These are phyloP conservation scores for Yamadazyma nakazawae DNA, from an alignment of 805 yeast genomes.

Conservation along the genomic window DNA sequence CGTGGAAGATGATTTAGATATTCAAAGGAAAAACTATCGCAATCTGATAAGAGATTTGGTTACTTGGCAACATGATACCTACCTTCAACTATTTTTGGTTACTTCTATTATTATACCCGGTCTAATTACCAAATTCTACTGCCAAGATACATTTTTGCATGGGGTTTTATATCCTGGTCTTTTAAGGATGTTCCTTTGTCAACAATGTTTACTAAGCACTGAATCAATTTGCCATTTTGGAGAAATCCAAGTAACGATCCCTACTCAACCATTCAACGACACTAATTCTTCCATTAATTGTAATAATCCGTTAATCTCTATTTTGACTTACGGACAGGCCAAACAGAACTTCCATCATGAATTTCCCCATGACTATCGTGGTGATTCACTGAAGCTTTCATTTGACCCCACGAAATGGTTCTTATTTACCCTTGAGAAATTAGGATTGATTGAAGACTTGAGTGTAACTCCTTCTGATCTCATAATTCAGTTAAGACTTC, in stretches of 20 bases:
- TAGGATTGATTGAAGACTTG: slow-evolving; percentile 60
- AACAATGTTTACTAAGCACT: slow-evolving; percentile 73
- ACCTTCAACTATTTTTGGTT: slow-evolving; percentile 24
- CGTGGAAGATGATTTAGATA: slow-evolving; percentile 29
- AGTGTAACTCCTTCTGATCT: slow-evolving; percentile 66
- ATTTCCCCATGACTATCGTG: slow-evolving; percentile 87
- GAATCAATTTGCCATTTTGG: slow-evolving; percentile 78
- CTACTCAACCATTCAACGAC: slow-evolving; percentile 44
- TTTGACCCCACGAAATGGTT: slow-evolving; percentile 88
- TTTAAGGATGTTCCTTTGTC: slow-evolving; percentile 64
- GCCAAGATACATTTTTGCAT: slow-evolving; percentile 29
- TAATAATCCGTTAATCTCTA: slow-evolving; percentile 51
- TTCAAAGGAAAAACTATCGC: slow-evolving; percentile 16
- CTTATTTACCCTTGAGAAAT: slow-evolving; percentile 46
- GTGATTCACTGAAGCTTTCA: slow-evolving; percentile 65
- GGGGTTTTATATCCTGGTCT: slow-evolving; percentile 70
- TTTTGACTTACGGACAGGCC: slow-evolving; percentile 85
- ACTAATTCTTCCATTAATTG: slow-evolving; percentile 72
- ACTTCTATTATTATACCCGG: slow-evolving; percentile 32
- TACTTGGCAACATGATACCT: slow-evolving; percentile 34
- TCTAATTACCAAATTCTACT: slow-evolving; percentile 20
- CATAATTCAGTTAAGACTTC: slow-evolving; percentile 51
- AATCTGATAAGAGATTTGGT: slow-evolving; percentile 21
- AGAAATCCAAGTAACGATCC: slow-evolving; percentile 66
- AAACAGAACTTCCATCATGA: slow-evolving; percentile 94